These are phyloP conservation scores for Hirsutella thompsonii DNA, from an alignment of 2,329 filamentous ascomycete species.

Conservation along the genomic window DNA sequence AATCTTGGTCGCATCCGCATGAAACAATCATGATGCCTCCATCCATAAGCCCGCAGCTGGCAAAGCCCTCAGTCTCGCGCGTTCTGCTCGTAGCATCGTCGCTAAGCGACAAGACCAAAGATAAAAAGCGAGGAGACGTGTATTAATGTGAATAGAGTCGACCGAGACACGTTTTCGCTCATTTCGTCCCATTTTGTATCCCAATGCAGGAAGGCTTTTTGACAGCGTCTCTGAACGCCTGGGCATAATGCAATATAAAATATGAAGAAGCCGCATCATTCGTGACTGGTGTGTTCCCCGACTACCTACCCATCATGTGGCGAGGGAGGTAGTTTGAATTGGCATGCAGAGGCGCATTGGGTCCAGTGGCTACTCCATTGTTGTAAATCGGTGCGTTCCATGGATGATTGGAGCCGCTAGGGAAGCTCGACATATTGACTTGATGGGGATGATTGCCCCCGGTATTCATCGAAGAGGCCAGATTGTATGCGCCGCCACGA, in stretches of 20 bases:
- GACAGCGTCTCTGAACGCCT: background rate
- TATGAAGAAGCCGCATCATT: background rate
- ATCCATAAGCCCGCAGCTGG: too few species aligned
- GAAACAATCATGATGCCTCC: too few species aligned
- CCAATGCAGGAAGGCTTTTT: background rate
- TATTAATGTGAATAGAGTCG: too few species aligned
- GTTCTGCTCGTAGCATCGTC: too few species aligned
- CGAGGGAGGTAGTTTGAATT: slow-evolving; percentile 15
- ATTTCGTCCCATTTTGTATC: background rate
- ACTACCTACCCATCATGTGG: slow-evolving; percentile 22
- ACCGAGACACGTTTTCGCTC: too few species aligned
- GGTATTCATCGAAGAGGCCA: slow-evolving; percentile 9
- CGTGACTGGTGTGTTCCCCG: background rate
- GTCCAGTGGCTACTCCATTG: slow-evolving; percentile 9
- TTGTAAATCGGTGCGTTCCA: slow-evolving; percentile 12
- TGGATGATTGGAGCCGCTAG: background rate
- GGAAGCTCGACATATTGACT: slow-evolving; percentile 6
- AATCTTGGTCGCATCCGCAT: too few species aligned
- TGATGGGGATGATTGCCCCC: slow-evolving; percentile 6
- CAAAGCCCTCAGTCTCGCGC: too few species aligned
- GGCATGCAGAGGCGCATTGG: slow-evolving; percentile 7
- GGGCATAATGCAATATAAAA: background rate
- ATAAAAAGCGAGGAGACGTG: too few species aligned
- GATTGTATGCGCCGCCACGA: slow-evolving; percentile 12
- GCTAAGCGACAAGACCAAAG: too few species aligned